phyloP scores from a whole-genome alignment of 805 yeast species.

The Clavispora santaluciae region DNA sequence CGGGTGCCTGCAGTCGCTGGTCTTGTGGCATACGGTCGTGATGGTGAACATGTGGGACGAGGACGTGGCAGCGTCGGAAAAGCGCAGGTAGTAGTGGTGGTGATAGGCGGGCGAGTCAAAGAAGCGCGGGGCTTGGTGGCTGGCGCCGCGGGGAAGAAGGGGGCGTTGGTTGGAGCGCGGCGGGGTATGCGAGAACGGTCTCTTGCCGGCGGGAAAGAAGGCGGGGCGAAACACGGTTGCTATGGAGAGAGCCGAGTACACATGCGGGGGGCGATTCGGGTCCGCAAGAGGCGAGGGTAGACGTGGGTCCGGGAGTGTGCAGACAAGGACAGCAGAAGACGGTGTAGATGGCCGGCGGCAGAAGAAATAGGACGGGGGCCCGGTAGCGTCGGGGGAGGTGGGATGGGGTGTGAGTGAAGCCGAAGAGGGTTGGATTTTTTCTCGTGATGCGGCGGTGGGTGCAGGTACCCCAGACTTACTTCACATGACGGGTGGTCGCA shows the following conservation, averaged over 20 bases:
- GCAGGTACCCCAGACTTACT: neutral
- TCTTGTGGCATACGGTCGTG: conserved; percentile 48
- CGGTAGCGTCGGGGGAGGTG: neutral
- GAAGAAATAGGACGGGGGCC: neutral
- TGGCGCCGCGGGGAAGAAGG: conserved; percentile 6
- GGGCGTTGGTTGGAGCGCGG: neutral
- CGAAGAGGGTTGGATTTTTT: neutral
- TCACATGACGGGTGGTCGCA: neutral
- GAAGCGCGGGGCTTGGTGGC: conserved; percentile 8
- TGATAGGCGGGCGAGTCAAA: conserved; percentile 7
- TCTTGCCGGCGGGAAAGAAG: neutral
- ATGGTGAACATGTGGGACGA: conserved; percentile 41
- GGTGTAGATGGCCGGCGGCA: no score
- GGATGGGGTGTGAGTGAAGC: neutral
- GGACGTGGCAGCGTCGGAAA: conserved; percentile 2
- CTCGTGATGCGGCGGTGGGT: neutral
- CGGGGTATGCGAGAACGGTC: conserved; percentile 4
- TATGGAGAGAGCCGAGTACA: neutral
- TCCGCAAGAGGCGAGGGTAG: no score
- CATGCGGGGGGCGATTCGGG: no score
- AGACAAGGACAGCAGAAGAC: no score
- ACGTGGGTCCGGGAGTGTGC: no score
- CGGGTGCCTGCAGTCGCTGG: conserved; percentile 55
- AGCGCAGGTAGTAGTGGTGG: conserved; percentile 5
- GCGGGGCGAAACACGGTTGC: conserved; percentile 1